Conservation (phyloP, 371 early-diverging fungal genomes). For the Coelomomyces lativittatus region DNA sequence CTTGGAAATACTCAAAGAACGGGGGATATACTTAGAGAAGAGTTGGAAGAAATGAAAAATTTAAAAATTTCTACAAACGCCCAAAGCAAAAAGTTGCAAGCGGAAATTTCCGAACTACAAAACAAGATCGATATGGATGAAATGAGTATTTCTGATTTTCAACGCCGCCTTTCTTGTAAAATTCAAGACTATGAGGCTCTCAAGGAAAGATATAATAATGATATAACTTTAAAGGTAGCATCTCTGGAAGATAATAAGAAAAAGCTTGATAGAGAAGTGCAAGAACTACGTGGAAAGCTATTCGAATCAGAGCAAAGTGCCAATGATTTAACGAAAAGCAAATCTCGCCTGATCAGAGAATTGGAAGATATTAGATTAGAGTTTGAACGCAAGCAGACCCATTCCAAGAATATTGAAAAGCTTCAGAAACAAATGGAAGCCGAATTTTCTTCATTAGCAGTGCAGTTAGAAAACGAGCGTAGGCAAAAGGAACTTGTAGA, state of each 20-base stretch:
- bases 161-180: constrained; percentile 34
- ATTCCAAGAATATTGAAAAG: constrained; percentile 39
- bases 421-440: constrained; percentile 33
- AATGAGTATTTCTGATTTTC: constrained; percentile 23
- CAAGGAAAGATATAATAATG: constrained; percentile 43
- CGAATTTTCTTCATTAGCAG: constrained; percentile 25
- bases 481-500: constrained; percentile 45
- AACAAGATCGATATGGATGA: constrained; percentile 51
- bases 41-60: constrained; percentile 20
- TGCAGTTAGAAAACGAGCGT: constrained; percentile 42
- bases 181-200: constrained; percentile 47
- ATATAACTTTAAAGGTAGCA: constrained; percentile 22
- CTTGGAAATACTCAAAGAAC: constrained; percentile 24
- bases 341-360: constrained; percentile 39
- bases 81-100: constrained; percentile 36
- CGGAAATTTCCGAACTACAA: constrained; percentile 43
- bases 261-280: constrained; percentile 38
- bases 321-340: constrained; percentile 46
- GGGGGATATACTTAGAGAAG: constrained; percentile 13
- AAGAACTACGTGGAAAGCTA: constrained; percentile 33
- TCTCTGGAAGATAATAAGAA: constrained; percentile 47
- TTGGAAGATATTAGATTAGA: constrained; percentile 52
- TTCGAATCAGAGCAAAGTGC: constrained; percentile 34
- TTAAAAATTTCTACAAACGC: constrained; percentile 14
- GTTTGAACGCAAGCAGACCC: constrained; percentile 49